phyloP scores from a whole-genome alignment of 1,139 yeast species.

The Zygoascus meyerae region DNA sequence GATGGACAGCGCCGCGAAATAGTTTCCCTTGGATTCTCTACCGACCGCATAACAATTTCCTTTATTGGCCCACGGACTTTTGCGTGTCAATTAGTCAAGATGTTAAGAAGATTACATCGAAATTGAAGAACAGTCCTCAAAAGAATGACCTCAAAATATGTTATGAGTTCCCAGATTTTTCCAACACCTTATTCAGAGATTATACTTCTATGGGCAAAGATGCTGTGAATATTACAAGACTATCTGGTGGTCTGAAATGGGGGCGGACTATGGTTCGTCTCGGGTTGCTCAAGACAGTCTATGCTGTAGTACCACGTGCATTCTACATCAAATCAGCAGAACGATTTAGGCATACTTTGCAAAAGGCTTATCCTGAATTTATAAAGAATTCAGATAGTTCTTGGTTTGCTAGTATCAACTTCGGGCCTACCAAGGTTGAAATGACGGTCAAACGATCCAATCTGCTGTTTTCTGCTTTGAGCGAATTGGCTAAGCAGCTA shows the following conservation, averaged over 20 bases:
- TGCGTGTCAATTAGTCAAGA: neutral
- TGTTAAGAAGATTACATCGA: neutral
- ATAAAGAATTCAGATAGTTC: too few species aligned
- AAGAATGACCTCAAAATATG: conserved; percentile 2
- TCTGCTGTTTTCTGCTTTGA: conserved; percentile 17
- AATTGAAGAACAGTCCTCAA: neutral
- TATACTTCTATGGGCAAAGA: neutral
- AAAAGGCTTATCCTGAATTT: too few species aligned
- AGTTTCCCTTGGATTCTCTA: conserved; percentile 9
- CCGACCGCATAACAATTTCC: neutral
- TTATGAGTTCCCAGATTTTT: neutral
- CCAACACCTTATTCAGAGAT: neutral
- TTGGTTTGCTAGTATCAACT: neutral
- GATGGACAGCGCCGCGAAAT: neutral
- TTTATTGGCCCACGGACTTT: conserved; percentile 2
- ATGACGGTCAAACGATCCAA: conserved; percentile 18
- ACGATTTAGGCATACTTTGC: too few species aligned
- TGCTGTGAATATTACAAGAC: neutral
- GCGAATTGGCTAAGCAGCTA: conserved; percentile 13
- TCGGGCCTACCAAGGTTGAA: conserved; percentile 5
- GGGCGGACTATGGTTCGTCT: conserved; percentile 2
- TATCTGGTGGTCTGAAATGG: conserved; percentile 4
- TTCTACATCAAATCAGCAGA: neutral
- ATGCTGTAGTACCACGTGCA: conserved; percentile 1
- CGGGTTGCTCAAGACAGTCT: conserved; percentile 1